Base-by-base conservation (phyloP, 2,329 filamentous ascomycete species). In the Cordyceps javanica region DNA sequence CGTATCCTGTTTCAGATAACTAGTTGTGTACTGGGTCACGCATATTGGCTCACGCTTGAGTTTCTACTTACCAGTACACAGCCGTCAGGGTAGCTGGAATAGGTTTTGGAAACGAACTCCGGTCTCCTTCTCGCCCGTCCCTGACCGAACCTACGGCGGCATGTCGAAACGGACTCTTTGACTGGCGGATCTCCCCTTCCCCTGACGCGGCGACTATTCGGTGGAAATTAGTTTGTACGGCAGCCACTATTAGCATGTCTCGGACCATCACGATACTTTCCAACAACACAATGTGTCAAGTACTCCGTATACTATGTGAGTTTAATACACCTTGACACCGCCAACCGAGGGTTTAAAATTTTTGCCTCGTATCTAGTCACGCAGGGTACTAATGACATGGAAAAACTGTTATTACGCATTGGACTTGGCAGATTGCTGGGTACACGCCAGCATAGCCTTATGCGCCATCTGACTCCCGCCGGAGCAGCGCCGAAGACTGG, bases 401-500 rank as follows among this genome's bases (percentile, higher is more conserved):
- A 32, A 34, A 25, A 16, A 16, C 13, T 36, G 23, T n/a, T n/a
- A n/a, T n/a, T n/a, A n/a, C n/a, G n/a, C n/a, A n/a, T n/a, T n/a
- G n/a, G n/a, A n/a, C n/a, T n/a, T n/a, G n/a, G n/a, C n/a, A n/a
- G n/a, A n/a, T n/a, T n/a, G n/a, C n/a, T n/a, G n/a, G n/a, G 38
- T 21, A 41, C 32, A 21, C 23, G 32, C 32, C n/a, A n/a, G n/a
- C 48, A 39, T 42, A 54, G 13, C 21, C 51, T 28, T 1, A 19
- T n/a, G 32, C 26, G 41, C 26, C 34, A 34, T 50, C 4, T 26
- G 42, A 34, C 25, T 19, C 19, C 19, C 36, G 54, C 54, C 54
- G 45, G 54, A 23, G 54, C 54, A 57, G 45, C 54, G 54, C 54
- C 45, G 54, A 50, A 16, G 23, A 23, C 44, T 55, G 25, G 53